Percentiles rank a stretch among this genome's conserved stretches.
phyloP scores from a whole-genome alignment of 345 rosid species.

The Arabidopsis thaliana region DNA sequence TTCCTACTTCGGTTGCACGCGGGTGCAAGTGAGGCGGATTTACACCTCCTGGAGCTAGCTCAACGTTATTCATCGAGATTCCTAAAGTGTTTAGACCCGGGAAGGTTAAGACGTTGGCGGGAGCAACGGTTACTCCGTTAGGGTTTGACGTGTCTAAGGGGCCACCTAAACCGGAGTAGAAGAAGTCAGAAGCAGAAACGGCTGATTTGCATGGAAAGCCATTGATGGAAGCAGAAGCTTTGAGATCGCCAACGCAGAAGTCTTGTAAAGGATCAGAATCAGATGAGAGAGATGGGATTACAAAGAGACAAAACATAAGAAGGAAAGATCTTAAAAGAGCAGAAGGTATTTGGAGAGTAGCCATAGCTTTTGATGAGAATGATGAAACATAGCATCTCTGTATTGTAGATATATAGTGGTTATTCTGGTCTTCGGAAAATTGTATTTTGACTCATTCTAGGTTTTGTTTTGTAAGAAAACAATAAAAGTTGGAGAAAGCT shows the following conservation, averaged over 20 bases:
- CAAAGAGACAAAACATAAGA: constrained; percentile 45
- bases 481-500: neutral
- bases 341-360: constrained; percentile 25
- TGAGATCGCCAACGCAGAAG: constrained; percentile 65
- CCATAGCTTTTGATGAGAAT: constrained; percentile 42
- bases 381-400: constrained; percentile 38
- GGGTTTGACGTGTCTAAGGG: constrained; percentile 58
- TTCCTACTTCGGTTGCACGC: constrained; percentile 59
- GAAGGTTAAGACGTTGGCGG: constrained; percentile 61
- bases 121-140: constrained; percentile 42
- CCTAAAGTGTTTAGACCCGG: constrained; percentile 72
- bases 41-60: constrained; percentile 60
- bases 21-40: constrained; percentile 81
- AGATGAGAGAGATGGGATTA: constrained; percentile 47
- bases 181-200: constrained; percentile 67
- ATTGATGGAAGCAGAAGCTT: constrained; percentile 51
- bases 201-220: constrained; percentile 78
- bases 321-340: constrained; percentile 35
- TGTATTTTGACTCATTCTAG: neutral
- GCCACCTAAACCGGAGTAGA: constrained; percentile 59
- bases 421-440: neutral
- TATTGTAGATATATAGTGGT: constrained; percentile 21
- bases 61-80: constrained; percentile 72
- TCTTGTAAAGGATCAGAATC: constrained; percentile 76
- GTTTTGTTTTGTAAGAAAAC: neutral